Conservation (phyloP, 2,329 filamentous ascomycete genomes). For the Aspergillus sp. region DNA sequence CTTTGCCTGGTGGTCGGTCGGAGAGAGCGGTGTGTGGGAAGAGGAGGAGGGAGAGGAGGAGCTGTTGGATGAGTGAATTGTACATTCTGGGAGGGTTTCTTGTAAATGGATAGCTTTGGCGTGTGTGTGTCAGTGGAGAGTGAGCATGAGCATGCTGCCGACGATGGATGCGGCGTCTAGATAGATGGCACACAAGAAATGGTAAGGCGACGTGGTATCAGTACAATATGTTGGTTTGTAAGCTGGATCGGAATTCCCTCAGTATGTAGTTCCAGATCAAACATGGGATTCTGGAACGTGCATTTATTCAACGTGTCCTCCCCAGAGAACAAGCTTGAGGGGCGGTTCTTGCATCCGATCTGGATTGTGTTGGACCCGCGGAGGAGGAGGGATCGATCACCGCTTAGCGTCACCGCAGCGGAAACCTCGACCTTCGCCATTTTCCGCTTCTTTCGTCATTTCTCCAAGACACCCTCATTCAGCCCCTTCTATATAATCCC, state of each 20-base stretch:
- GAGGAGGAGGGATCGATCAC: neutral
- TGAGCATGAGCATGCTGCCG: neutral
- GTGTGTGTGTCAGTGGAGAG: neutral
- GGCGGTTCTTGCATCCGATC: neutral
- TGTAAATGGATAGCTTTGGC: neutral
- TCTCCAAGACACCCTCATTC: neutral
- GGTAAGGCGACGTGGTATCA: neutral
- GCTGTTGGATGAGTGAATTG: slow-evolving; percentile 10
- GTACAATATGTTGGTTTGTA: neutral
- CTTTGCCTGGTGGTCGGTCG: slow-evolving; percentile 36
- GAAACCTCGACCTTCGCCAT: neutral
- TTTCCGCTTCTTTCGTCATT: neutral
- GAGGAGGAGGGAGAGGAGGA: slow-evolving; percentile 27
- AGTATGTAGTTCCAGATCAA: no score
- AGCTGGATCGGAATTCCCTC: neutral
- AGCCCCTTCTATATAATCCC: neutral
- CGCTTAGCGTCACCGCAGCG: slow-evolving; percentile 4
- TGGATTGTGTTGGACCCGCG: no score
- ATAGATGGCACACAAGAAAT: neutral
- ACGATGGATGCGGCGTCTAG: neutral
- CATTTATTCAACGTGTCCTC: slow-evolving; percentile 3
- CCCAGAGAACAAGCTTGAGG: neutral
- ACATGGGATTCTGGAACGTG: neutral
- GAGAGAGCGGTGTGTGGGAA: slow-evolving; percentile 17
- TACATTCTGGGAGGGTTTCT: slow-evolving; percentile 23